Base-by-base conservation (phyloP, 2,329 filamentous ascomycete species). In the Trichoderma sp. region DNA sequence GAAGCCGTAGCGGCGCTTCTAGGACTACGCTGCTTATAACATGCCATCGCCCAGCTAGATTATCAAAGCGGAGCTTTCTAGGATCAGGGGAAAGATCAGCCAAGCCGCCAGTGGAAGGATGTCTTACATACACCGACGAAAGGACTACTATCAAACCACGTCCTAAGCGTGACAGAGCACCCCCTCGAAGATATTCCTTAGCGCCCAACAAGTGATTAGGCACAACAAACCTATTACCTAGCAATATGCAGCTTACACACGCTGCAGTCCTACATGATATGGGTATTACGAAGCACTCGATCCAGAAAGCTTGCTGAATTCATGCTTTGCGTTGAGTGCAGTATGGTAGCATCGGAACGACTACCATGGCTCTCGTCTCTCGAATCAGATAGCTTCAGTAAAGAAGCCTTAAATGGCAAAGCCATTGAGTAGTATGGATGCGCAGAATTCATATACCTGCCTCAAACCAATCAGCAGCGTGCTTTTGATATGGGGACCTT, bases 21-120 rank as follows among this genome's bases (percentile, higher is more conserved):
- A 56, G 26, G 51, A 65, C 37, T 52, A 46, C 43, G 43, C n/a
- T 34, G 39, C 63, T 58, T 10, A 26, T 28, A 49, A 49, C 18
- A 26, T 56, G 26, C 39, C 52, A 66, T 32, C 18, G 30, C 4
- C 21, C 21, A 34, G 52, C 63, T 58, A 21, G 21, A 34, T 58
- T 59, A 51, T 58, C 37, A 49, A 58, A 58, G 63, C 63, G 63
- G 37, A 64, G 52, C 39, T 34, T 55, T 21, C 52, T 34, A 10
- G 24, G 54, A 49, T 54, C 52, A 37, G 63, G 63, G 52, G 39
- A 49, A 14, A 49, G 63, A 66, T 66, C 52, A 37, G 52, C 63
- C 63, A 66, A 66, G 63, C 63, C 54, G 58, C 52, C n/a, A 2
- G 60, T 54, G 52, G 63, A 39, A 58, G 51, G 24, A 66, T 66